A percentile compares a stretch with the other conserved stretches of the same genome.
Conservation (phyloP, 106 monocot genomes). For the Iris macrosiphon region DNA sequence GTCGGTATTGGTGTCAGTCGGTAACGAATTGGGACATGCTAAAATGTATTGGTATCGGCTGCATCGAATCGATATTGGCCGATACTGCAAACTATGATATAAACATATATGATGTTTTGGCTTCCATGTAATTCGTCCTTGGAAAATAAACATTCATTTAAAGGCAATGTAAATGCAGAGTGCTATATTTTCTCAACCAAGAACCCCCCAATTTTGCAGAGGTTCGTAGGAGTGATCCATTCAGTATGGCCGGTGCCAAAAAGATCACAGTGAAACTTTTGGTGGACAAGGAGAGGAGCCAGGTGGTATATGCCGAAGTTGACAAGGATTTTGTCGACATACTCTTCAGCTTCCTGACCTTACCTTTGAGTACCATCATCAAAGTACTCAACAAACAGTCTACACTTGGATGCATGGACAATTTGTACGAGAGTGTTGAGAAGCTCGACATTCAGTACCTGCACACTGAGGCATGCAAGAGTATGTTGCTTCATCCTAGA, state of each 20-base stretch:
- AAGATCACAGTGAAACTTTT: background rate
- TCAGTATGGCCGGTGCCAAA: background rate
- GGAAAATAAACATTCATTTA: too few relatives aligned
- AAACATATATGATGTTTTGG: too few relatives aligned
- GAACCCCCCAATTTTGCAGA: too few relatives aligned
- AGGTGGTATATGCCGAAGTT: slow-evolving; percentile 5
- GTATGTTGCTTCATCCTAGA: slow-evolving; percentile 7
- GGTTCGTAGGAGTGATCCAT: too few relatives aligned
- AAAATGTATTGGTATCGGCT: too few relatives aligned
- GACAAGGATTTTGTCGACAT: slow-evolving; percentile 9
- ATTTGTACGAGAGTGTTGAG: slow-evolving; percentile 3
- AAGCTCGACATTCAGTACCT: slow-evolving; percentile 4
- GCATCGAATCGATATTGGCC: too few relatives aligned
- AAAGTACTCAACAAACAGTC: background rate
- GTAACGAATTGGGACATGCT: too few relatives aligned
- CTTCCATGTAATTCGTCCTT: too few relatives aligned
- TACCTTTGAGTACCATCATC: slow-evolving; percentile 6
- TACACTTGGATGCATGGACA: background rate
- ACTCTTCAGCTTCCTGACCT: slow-evolving; percentile 16
- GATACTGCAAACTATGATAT: too few relatives aligned
- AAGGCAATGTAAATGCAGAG: too few relatives aligned
- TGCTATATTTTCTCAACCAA: too few relatives aligned
- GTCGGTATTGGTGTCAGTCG: too few relatives aligned
- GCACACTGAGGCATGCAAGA: slow-evolving; percentile 2
- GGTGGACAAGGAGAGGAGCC: slow-evolving; percentile 13